Evolutionary conservation across 768 basidiomycete species (phyloP).

Genomic region (Hydnum rufescens): DNA sequence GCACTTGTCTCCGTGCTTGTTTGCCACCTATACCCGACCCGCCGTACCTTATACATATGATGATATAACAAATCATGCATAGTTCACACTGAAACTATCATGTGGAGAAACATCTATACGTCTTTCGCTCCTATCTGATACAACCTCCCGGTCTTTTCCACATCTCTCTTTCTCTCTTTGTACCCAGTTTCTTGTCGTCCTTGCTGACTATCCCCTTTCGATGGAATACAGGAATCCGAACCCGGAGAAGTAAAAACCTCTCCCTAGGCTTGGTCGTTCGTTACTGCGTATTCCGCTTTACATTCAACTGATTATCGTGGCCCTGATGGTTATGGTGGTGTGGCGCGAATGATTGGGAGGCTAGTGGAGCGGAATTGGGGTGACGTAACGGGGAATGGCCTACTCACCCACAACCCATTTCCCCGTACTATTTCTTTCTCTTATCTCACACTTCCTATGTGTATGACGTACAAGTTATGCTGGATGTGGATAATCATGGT

Average conservation of each 20-base stretch:
- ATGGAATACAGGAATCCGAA: slow-evolving; percentile 33
- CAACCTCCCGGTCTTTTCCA: slow-evolving; percentile 12
- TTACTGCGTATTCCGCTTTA: background rate
- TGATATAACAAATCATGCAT: slow-evolving; percentile 56
- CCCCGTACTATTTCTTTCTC: too few relatives aligned
- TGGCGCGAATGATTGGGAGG: too few relatives aligned
- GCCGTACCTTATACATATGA: slow-evolving; percentile 17
- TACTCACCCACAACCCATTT: too few relatives aligned
- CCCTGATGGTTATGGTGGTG: too few relatives aligned
- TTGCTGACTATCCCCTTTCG: slow-evolving; percentile 13
- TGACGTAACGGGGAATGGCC: too few relatives aligned
- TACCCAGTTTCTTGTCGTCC: background rate
- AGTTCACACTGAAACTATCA: slow-evolving; percentile 86
- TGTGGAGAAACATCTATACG: slow-evolving; percentile 70
- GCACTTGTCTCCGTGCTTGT: background rate
- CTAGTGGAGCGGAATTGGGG: too few relatives aligned
- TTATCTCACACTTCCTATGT: too few relatives aligned
- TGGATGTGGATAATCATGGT: too few relatives aligned
- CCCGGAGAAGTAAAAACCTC: slow-evolving; percentile 23
- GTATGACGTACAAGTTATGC: too few relatives aligned
- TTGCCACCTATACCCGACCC: background rate
- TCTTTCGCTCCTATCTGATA: slow-evolving; percentile 99
- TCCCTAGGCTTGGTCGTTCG: background rate
- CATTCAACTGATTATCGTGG: background rate
- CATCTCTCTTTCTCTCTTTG: slow-evolving; percentile 9